Percentiles rank a stretch among this genome's conserved stretches.
phyloP scores from a whole-genome alignment of 352 stramenopile species.

The Phytopythium boreale region DNA sequence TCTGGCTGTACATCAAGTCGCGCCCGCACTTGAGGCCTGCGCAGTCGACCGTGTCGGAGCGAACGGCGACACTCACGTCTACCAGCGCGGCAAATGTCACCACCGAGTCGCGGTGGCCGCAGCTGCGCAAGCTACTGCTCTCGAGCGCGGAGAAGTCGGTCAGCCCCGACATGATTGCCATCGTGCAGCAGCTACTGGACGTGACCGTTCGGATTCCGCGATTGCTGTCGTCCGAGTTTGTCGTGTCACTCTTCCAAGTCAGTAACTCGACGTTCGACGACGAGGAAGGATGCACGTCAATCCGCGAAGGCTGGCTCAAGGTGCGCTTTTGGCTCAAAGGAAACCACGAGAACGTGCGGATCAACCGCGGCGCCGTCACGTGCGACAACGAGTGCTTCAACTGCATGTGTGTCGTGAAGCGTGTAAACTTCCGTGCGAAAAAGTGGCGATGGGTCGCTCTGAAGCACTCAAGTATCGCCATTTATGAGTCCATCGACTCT shows the following conservation, averaged over 20 bases:
- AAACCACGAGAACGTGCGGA: constrained; percentile 81
- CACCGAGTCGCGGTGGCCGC: constrained; percentile 41
- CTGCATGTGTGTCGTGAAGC: constrained; percentile 88
- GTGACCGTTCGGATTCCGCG: constrained; percentile 49
- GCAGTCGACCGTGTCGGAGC: not conserved
- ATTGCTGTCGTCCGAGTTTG: constrained; percentile 61
- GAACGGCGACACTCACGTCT: not conserved
- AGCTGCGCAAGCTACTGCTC: constrained; percentile 80
- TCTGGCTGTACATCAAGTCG: constrained; percentile 89
- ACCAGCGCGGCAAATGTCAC: not conserved
- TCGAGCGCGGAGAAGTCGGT: constrained; percentile 73
- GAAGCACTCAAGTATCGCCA: constrained; percentile 76
- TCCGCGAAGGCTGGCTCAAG: constrained; percentile 82
- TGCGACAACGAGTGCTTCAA: constrained; percentile 90
- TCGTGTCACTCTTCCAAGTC: constrained; percentile 81
- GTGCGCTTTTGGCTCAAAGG: constrained; percentile 83
- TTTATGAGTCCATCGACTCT: constrained; percentile 80
- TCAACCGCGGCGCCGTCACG: constrained; percentile 68
- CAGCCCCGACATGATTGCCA: constrained; percentile 66
- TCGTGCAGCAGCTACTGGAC: constrained; percentile 79
- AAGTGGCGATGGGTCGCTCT: constrained; percentile 80
- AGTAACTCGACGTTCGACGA: constrained; percentile 85
- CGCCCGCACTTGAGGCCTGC: constrained; percentile 47
- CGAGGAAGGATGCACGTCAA: constrained; percentile 73
- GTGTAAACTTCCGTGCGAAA: constrained; percentile 79